Evolutionary conservation across 176 grass and related monocot genomes (phyloP).

Genomic region (Puya raimondii): DNA sequence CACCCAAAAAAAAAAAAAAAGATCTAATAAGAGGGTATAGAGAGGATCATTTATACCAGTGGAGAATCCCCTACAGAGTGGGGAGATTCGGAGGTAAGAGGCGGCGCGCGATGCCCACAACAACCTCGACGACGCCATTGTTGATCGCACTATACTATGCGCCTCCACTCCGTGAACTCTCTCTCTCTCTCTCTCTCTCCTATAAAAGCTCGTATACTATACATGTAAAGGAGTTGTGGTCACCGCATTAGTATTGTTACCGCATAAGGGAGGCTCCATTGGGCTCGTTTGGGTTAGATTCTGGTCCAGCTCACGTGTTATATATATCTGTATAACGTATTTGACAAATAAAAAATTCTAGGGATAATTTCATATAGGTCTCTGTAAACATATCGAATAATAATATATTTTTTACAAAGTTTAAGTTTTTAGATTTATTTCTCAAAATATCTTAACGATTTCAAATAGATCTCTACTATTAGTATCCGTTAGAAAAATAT

Average conservation of each 20-base stretch:
- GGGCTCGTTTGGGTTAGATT: too few species aligned
- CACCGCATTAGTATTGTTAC: not conserved
- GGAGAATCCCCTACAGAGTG: slow-evolving; percentile 73
- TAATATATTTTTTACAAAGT: too few species aligned
- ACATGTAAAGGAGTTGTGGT: not conserved
- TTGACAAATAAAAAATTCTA: too few species aligned
- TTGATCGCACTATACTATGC: slow-evolving; percentile 1
- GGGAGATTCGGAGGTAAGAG: slow-evolving; percentile 83
- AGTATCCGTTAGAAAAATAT: too few species aligned
- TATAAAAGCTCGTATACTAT: not conserved
- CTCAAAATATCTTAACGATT: too few species aligned
- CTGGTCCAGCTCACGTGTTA: too few species aligned
- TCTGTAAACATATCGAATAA: too few species aligned
- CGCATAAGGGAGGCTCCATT: too few species aligned
- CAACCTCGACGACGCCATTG: slow-evolving; percentile 51
- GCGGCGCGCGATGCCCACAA: slow-evolving; percentile 90
- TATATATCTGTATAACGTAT: too few species aligned
- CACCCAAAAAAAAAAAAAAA: slow-evolving; percentile 1
- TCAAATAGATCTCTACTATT: too few species aligned
- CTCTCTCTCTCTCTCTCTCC: slow-evolving; percentile 2
- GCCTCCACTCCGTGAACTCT: slow-evolving; percentile 17
- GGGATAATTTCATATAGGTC: too few species aligned
- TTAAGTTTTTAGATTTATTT: too few species aligned
- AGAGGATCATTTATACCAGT: slow-evolving; percentile 31
- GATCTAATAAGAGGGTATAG: not conserved